Conservation (phyloP, 345 rosid species). For the Gossypium herbaceum region DNA sequence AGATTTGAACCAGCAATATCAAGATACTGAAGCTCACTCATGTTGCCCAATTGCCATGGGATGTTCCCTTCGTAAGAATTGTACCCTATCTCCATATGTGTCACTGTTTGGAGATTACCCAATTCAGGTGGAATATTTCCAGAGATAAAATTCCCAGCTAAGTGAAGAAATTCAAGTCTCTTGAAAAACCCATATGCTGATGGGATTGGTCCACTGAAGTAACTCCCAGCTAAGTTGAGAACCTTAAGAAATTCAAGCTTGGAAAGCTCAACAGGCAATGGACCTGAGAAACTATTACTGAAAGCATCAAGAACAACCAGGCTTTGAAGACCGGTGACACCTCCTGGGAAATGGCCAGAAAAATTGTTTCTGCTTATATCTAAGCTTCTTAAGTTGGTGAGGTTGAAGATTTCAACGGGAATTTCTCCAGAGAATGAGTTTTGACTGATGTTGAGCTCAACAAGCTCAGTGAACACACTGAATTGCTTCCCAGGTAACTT, state of each 20-base stretch:
- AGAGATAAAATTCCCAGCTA: slow-evolving; percentile 67
- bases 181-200: slow-evolving; percentile 61
- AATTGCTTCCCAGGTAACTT: slow-evolving; percentile 46
- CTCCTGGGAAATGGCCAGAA: slow-evolving; percentile 59
- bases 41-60: slow-evolving; percentile 72
- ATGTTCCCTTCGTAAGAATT: slow-evolving; percentile 69
- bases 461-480: slow-evolving; percentile 57
- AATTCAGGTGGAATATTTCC: slow-evolving; percentile 68
- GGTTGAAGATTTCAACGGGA: slow-evolving; percentile 52
- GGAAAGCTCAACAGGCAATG: slow-evolving; percentile 56
- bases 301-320: slow-evolving; percentile 67
- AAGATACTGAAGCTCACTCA: slow-evolving; percentile 74
- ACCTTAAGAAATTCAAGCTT: slow-evolving; percentile 52
- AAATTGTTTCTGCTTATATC: slow-evolving; percentile 89
- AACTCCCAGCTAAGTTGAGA: slow-evolving; percentile 88
- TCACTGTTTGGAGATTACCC: slow-evolving; percentile 57
- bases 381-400: slow-evolving; percentile 51
- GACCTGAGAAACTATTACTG: slow-evolving; percentile 87
- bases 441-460: slow-evolving; percentile 72
- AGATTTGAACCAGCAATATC: slow-evolving; percentile 87
- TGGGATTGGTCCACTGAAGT: slow-evolving; percentile 83
- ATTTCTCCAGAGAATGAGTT: slow-evolving; percentile 71
- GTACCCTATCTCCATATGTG: slow-evolving; percentile 95
- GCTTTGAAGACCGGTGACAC: slow-evolving; percentile 40
- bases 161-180: slow-evolving; percentile 69